Evolutionary conservation across 129 eudicot genomes (phyloP).

Genomic region (Apium graveolens): DNA sequence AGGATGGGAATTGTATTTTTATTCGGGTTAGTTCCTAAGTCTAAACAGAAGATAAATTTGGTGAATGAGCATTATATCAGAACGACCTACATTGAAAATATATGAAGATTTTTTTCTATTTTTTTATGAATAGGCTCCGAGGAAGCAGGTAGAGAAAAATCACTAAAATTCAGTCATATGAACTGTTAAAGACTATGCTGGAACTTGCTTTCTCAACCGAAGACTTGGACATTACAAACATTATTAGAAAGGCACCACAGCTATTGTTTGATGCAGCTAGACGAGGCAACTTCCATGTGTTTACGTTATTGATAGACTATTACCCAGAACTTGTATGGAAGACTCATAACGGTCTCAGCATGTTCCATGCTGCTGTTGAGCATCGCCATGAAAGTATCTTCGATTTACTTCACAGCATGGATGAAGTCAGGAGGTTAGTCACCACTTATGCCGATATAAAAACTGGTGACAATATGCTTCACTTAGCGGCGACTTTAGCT

Average conservation of each 20-base stretch:
- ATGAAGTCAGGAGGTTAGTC: no score
- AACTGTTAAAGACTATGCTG: background rate
- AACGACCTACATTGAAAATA: no score
- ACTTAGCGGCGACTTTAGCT: conserved; percentile 20
- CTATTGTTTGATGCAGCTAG: conserved; percentile 1
- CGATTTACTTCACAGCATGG: no score
- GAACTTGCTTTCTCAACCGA: background rate
- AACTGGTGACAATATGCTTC: conserved; percentile 6
- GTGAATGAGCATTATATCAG: background rate
- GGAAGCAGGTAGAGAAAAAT: background rate
- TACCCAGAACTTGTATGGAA: conserved; percentile 11
- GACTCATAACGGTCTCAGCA: background rate
- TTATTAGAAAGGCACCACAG: background rate
- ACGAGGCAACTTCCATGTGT: background rate
- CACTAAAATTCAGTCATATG: background rate
- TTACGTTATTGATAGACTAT: background rate
- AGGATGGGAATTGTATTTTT: background rate
- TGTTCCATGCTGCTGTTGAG: conserved; percentile 9
- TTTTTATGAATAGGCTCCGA: background rate
- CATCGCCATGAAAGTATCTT: no score
- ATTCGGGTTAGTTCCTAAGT: background rate
- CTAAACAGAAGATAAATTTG: no score
- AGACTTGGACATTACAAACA: background rate
- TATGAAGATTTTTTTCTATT: no score
- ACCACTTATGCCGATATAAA: background rate